Percentiles rank a stretch among this genome's conserved stretches.
phyloP scores from a whole-genome alignment of 148 eudicot genomes.

The Heliamphora exappendiculata region DNA sequence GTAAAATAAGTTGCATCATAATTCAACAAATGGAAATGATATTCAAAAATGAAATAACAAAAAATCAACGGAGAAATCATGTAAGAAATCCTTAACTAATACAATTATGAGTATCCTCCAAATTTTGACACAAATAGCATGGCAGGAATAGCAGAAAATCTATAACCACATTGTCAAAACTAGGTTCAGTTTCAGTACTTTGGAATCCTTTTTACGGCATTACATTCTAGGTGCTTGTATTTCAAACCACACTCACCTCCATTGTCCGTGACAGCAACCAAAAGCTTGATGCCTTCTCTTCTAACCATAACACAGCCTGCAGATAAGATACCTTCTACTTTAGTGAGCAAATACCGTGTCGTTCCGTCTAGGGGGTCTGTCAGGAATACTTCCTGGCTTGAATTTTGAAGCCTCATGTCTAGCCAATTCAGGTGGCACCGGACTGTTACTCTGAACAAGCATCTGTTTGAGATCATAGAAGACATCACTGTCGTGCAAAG shows the following conservation, averaged over 20 bases:
- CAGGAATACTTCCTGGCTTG: slow-evolving; percentile 32
- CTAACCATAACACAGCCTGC: not conserved
- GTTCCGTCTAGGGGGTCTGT: slow-evolving; percentile 33
- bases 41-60: not conserved
- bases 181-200: not conserved
- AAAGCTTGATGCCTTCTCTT: not conserved
- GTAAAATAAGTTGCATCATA: too few species aligned
- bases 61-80: not conserved
- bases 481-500: slow-evolving; percentile 61
- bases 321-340: not conserved
- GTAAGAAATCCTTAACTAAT: not conserved
- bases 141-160: not conserved
- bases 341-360: slow-evolving; percentile 19
- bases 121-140: not conserved
- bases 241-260: slow-evolving; percentile 1
- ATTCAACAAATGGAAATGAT: not conserved
- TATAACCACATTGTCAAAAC: not conserved
- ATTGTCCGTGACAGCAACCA: not conserved
- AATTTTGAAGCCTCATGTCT: slow-evolving; percentile 64
- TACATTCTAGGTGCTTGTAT: not conserved
- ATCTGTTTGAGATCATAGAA: slow-evolving; percentile 79
- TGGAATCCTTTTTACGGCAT: not conserved
- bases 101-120: not conserved
- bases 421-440: slow-evolving; percentile 76
- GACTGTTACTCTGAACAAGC: slow-evolving; percentile 68